phyloP scores from a whole-genome alignment of 163 green algal species.

The Scenedesmus sp. region DNA sequence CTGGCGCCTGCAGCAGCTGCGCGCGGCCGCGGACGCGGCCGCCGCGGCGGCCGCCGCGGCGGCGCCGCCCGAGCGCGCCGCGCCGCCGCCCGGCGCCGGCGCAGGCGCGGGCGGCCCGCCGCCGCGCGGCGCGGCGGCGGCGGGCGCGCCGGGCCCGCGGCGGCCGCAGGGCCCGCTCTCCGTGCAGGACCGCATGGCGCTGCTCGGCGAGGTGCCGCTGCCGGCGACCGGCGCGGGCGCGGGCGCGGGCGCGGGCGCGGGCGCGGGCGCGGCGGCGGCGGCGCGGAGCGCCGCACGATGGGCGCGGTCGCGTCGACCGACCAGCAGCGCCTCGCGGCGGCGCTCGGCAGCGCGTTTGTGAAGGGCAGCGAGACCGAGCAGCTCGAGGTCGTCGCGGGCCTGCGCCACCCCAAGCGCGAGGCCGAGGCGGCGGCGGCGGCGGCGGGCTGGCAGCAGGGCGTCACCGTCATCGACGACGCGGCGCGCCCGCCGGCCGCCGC shows the following conservation, averaged over 20 bases:
- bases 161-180: conserved; percentile 34
- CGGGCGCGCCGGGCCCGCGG: background rate
- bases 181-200: conserved; percentile 57
- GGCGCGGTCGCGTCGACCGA: conserved; percentile 70
- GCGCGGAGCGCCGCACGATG: conserved; percentile 18
- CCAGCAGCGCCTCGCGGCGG: conserved; percentile 61
- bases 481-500: background rate
- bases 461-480: conserved; percentile 15
- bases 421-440: conserved; percentile 27
- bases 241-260: background rate
- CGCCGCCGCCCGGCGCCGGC: too few relatives aligned
- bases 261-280: background rate
- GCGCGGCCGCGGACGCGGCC: conserved; percentile 25
- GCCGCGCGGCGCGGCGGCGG: conserved; percentile 18
- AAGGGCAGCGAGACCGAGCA: conserved; percentile 10
- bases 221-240: conserved; percentile 21
- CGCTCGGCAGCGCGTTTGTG: conserved; percentile 75
- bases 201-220: conserved; percentile 80
- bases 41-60: background rate
- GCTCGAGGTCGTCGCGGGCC: conserved; percentile 24
- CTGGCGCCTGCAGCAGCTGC: conserved; percentile 60
- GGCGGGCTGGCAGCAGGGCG: conserved; percentile 1
- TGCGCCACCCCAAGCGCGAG: conserved; percentile 22
- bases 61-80: conserved; percentile 15
- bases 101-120: background rate